phyloP scores from a whole-genome alignment of 768 basidiomycete species.

The Rhodosporidiobolus odoratus region DNA sequence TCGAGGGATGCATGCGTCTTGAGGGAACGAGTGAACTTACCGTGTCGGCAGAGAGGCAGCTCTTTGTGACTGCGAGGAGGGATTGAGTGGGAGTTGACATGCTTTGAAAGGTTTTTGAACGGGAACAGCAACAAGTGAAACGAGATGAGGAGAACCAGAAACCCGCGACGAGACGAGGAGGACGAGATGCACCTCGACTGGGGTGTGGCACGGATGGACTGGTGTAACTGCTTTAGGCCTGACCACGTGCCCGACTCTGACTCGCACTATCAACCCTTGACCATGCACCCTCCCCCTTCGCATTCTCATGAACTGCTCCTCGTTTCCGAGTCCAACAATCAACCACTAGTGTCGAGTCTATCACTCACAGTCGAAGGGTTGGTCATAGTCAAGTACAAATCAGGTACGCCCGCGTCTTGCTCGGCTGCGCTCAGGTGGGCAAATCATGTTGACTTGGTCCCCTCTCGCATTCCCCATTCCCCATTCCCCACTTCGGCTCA shows the following conservation, averaged over 20 bases:
- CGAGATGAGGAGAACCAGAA: background rate
- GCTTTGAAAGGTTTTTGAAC: no score
- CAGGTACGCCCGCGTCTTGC: background rate
- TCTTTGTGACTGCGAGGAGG: constrained; percentile 28
- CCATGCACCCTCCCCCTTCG: background rate
- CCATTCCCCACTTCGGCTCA: background rate
- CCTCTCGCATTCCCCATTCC: no score
- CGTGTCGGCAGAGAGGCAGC: constrained; percentile 34
- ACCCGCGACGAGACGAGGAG: background rate
- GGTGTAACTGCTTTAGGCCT: background rate
- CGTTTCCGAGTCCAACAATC: background rate
- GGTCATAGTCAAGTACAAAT: background rate
- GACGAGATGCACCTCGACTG: no score
- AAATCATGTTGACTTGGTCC: background rate
- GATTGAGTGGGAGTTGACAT: background rate
- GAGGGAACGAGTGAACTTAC: background rate
- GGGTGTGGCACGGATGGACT: background rate
- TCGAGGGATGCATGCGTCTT: no score
- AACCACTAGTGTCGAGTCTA: background rate
- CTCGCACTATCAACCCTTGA: no score
- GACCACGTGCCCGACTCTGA: no score
- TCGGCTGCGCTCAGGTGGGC: no score
- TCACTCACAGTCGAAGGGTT: background rate
- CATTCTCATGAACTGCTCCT: background rate
- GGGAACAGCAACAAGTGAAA: background rate